phyloP scores from a whole-genome alignment of 192 early-diverging fungal genomes.

The Coemansia sp. region DNA sequence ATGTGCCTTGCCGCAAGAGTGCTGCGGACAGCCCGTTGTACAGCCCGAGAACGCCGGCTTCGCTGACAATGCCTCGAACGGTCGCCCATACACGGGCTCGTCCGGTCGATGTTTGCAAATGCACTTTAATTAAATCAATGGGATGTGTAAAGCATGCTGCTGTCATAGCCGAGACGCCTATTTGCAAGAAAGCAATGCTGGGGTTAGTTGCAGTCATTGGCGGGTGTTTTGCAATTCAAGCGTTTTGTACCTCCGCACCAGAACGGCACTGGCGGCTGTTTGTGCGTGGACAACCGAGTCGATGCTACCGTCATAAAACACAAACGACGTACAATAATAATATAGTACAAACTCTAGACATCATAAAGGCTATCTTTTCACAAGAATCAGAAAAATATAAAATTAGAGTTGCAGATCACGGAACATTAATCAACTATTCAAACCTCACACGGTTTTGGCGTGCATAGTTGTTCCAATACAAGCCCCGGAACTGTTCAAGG shows the following conservation, averaged over 20 bases:
- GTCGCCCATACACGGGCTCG: slow-evolving; percentile 47
- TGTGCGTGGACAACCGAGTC: background rate
- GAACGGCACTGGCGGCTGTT: slow-evolving; percentile 40
- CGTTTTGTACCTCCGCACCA: slow-evolving; percentile 46
- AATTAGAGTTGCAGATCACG: background rate
- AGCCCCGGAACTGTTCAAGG: slow-evolving; percentile 69
- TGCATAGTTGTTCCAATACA: slow-evolving; percentile 42
- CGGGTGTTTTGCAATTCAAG: too few species aligned
- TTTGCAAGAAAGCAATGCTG: background rate
- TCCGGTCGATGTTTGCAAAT: slow-evolving; percentile 72
- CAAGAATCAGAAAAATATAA: background rate
- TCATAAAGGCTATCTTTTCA: background rate
- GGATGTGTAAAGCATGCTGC: slow-evolving; percentile 71
- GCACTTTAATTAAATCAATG: slow-evolving; percentile 87
- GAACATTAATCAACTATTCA: slow-evolving; percentile 10
- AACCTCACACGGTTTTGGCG: slow-evolving; percentile 31
- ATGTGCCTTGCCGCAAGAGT: slow-evolving; percentile 73
- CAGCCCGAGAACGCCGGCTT: slow-evolving; percentile 78
- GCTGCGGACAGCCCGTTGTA: slow-evolving; percentile 77
- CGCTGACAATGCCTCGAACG: slow-evolving; percentile 67
- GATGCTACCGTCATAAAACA: background rate
- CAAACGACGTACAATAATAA: background rate
- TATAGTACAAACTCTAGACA: background rate
- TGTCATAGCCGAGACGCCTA: slow-evolving; percentile 53
- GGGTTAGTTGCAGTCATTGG: too few species aligned